phyloP scores from a whole-genome alignment of 2,329 filamentous ascomycete species.

The Parastagonospora avenae region DNA sequence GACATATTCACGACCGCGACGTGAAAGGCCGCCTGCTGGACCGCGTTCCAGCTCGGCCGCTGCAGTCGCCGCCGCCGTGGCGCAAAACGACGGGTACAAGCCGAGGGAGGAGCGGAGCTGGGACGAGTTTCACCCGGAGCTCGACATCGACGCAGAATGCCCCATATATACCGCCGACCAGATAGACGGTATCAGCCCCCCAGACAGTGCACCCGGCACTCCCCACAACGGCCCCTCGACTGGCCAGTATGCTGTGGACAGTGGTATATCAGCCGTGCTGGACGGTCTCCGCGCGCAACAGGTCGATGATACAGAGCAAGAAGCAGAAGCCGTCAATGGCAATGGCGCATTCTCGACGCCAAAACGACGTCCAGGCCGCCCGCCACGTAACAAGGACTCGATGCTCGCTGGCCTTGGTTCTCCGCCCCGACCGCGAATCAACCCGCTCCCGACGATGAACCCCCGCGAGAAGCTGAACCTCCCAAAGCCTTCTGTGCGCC shows the following conservation, averaged over 20 bases:
- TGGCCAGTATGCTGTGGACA: constrained; percentile 41
- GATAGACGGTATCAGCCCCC: constrained; percentile 71
- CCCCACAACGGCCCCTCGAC: constrained; percentile 36
- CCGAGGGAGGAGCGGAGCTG: constrained; percentile 94
- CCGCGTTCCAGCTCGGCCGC: constrained; percentile 86
- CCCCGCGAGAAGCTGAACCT: constrained; percentile 80
- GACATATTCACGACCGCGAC: constrained; percentile 46
- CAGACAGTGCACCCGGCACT: constrained; percentile 55
- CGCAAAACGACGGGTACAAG: constrained; percentile 95
- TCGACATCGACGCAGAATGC: constrained; percentile 84
- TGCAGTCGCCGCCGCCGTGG: constrained; percentile 83
- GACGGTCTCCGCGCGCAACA: constrained; percentile 44
- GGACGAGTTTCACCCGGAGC: constrained; percentile 96
- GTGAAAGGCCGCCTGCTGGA: constrained; percentile 51
- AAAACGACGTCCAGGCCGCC: constrained; percentile 66
- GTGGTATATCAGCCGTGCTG: constrained; percentile 40
- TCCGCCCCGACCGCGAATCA: constrained; percentile 66
- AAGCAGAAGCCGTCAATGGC: constrained; percentile 20
- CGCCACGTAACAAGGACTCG: constrained; percentile 65
- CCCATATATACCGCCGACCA: constrained; percentile 81
- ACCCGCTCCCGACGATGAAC: constrained; percentile 79
- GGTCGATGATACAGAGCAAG: constrained; percentile 26
- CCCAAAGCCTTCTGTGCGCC: constrained; percentile 75
- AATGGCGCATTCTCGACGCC: constrained; percentile 44
- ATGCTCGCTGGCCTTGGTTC: constrained; percentile 66